Conservation (phyloP, 2,329 filamentous ascomycete species). For the Aureobasidium lini region DNA sequence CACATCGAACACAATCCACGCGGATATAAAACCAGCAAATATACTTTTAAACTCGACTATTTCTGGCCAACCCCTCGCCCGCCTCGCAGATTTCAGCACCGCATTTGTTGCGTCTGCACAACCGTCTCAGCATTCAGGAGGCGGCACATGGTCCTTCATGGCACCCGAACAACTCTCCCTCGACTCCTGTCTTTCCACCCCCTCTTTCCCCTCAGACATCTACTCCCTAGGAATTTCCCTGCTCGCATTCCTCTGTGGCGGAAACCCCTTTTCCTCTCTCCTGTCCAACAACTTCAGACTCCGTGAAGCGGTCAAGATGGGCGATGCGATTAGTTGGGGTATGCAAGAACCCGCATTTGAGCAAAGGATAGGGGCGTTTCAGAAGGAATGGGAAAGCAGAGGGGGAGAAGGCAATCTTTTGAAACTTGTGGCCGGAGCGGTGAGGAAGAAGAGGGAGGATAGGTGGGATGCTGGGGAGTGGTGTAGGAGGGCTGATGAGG, state of each 20-base stretch:
- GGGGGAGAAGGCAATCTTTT: constrained; percentile 22
- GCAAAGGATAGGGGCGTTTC: constrained; percentile 26
- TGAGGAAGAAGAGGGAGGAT: constrained; percentile 29
- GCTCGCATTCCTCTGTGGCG: constrained; percentile 35
- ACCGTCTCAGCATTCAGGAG: constrained; percentile 23
- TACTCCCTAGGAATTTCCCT: constrained; percentile 41
- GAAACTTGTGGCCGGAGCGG: constrained; percentile 32
- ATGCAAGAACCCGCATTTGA: constrained; percentile 29
- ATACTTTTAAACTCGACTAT: constrained; percentile 31
- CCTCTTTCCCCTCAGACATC: constrained; percentile 33
- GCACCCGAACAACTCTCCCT: constrained; percentile 27
- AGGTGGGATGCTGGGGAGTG: constrained; percentile 24
- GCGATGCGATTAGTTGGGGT: constrained; percentile 34
- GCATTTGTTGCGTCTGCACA: constrained; percentile 34
- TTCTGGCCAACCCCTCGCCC: constrained; percentile 19
- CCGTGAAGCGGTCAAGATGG: constrained; percentile 38
- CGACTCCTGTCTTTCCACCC: constrained; percentile 23
- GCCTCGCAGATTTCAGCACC: constrained; percentile 39
- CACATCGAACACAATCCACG: constrained; percentile 32
- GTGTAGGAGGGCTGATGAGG: constrained; percentile 7
- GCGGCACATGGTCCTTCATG: constrained; percentile 41
- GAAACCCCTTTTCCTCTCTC: constrained; percentile 33
- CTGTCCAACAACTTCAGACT: constrained; percentile 35
- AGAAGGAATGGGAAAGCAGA: constrained; percentile 22
- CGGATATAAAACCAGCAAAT: constrained; percentile 43